phyloP scores from a whole-genome alignment of 2,329 filamentous ascomycete genomes.

The Aspergillus sp. region DNA sequence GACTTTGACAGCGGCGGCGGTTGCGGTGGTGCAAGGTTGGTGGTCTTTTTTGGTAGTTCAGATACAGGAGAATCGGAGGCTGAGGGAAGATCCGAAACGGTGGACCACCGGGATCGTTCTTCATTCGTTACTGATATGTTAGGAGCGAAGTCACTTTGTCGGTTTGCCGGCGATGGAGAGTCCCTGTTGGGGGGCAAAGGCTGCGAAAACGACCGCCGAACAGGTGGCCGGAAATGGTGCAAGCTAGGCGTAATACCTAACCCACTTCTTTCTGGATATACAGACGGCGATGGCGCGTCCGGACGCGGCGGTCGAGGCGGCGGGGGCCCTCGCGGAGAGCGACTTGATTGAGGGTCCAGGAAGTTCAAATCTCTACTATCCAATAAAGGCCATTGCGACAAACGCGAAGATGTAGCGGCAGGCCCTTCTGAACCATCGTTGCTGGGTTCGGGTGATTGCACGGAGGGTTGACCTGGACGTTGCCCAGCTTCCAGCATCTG shows the following conservation, averaged over 20 bases:
- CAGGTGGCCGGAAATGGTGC: slow-evolving; percentile 13
- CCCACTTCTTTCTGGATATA: slow-evolving; percentile 26
- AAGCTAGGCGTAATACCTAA: slow-evolving; percentile 18
- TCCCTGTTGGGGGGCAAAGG: slow-evolving; percentile 8
- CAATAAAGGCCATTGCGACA: slow-evolving; percentile 42
- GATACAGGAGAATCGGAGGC: slow-evolving; percentile 22
- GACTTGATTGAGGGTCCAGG: slow-evolving; percentile 17
- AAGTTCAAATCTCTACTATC: slow-evolving; percentile 22
- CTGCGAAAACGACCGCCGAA: slow-evolving; percentile 20
- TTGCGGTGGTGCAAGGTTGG: slow-evolving; percentile 21
- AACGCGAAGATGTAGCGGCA: slow-evolving; percentile 22
- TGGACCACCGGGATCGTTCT: slow-evolving; percentile 17
- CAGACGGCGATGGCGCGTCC: slow-evolving; percentile 29
- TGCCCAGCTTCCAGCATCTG: slow-evolving; percentile 26
- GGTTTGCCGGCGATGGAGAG: neutral
- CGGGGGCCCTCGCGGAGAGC: slow-evolving; percentile 28
- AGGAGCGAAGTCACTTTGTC: slow-evolving; percentile 10
- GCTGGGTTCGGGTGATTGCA: slow-evolving; percentile 8
- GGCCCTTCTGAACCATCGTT: slow-evolving; percentile 7
- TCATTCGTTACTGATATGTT: slow-evolving; percentile 22
- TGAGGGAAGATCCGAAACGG: slow-evolving; percentile 17
- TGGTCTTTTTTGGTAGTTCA: slow-evolving; percentile 15
- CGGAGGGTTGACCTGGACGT: slow-evolving; percentile 10
- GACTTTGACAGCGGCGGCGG: slow-evolving; percentile 16
- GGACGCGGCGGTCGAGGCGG: slow-evolving; percentile 37